Percentiles rank a stretch among this genome's conserved stretches.
Conservation (phyloP, 148 eudicot species). For the Vaccinium vitisidaea region DNA sequence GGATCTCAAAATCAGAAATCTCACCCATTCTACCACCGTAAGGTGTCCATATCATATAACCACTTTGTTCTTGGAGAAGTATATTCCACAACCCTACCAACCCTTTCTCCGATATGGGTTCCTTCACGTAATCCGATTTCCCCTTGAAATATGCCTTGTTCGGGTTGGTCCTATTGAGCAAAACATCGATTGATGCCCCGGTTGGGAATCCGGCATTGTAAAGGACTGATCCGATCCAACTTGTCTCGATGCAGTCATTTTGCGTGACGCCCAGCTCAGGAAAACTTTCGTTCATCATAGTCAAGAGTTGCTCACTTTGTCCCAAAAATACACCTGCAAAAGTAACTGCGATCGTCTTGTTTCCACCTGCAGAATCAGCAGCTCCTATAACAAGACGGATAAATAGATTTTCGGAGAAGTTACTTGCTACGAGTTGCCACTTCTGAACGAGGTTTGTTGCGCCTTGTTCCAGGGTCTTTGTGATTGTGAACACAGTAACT, state of each 20-base stretch:
- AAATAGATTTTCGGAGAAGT: not conserved
- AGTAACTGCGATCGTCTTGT: slow-evolving; percentile 17
- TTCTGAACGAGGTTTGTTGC: slow-evolving; percentile 1
- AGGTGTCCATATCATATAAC: slow-evolving; percentile 30
- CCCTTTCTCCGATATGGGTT: slow-evolving; percentile 30
- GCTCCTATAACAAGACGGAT: not conserved
- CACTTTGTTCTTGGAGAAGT: slow-evolving; percentile 30
- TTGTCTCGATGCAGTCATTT: slow-evolving; percentile 35
- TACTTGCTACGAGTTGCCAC: slow-evolving; percentile 12
- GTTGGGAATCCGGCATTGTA: slow-evolving; percentile 19
- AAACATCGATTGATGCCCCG: slow-evolving; percentile 23
- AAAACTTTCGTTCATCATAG: slow-evolving; percentile 27
- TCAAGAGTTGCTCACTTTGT: slow-evolving; percentile 15
- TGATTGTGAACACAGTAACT: slow-evolving; percentile 6
- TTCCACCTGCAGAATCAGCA: not conserved
- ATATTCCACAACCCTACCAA: slow-evolving; percentile 30
- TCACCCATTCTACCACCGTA: slow-evolving; percentile 40
- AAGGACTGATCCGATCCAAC: slow-evolving; percentile 34
- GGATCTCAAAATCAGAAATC: slow-evolving; percentile 28
- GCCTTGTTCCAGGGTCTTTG: not conserved
- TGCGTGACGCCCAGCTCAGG: slow-evolving; percentile 33
- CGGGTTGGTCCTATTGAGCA: slow-evolving; percentile 20
- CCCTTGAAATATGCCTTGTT: slow-evolving; percentile 27
- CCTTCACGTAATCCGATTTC: slow-evolving; percentile 27
- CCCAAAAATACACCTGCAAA: slow-evolving; percentile 38